phyloP scores from a whole-genome alignment of 2,329 filamentous ascomycete species.

The Daldinia sp. region DNA sequence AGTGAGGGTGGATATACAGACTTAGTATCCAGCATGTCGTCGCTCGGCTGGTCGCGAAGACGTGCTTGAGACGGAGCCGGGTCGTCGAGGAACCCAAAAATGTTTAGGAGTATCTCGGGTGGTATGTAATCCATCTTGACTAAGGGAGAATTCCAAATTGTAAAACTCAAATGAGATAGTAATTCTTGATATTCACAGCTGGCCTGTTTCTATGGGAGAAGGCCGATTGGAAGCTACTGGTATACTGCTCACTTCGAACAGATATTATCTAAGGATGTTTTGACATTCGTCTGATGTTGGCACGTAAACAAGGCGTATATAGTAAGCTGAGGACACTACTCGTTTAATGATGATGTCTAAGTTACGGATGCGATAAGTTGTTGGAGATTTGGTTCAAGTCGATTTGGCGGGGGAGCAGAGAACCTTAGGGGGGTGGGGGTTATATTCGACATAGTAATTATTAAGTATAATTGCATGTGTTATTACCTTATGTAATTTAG shows the following conservation, averaged over 20 bases:
- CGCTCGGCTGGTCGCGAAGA: slow-evolving; percentile 63
- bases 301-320: background rate
- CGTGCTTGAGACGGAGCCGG: slow-evolving; percentile 62
- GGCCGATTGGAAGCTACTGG: background rate
- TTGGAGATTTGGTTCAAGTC: background rate
- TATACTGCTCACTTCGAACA: background rate
- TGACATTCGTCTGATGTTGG: background rate
- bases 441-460: background rate
- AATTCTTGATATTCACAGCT: background rate
- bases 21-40: slow-evolving; percentile 54
- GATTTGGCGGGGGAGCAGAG: background rate
- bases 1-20: slow-evolving; percentile 56
- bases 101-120: slow-evolving; percentile 69
- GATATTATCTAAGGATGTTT: background rate
- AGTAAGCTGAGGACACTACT: background rate
- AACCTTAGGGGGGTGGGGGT: background rate
- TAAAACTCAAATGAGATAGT: background rate
- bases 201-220: background rate
- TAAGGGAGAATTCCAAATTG: background rate
- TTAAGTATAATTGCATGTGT: background rate
- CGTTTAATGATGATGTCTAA: slow-evolving; percentile 4
- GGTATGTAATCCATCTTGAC: slow-evolving; percentile 60
- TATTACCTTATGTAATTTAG: background rate
- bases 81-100: slow-evolving; percentile 67
- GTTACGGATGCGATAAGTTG: background rate